phyloP scores from a whole-genome alignment of 805 yeast species.

The Naumovozyma baii region DNA sequence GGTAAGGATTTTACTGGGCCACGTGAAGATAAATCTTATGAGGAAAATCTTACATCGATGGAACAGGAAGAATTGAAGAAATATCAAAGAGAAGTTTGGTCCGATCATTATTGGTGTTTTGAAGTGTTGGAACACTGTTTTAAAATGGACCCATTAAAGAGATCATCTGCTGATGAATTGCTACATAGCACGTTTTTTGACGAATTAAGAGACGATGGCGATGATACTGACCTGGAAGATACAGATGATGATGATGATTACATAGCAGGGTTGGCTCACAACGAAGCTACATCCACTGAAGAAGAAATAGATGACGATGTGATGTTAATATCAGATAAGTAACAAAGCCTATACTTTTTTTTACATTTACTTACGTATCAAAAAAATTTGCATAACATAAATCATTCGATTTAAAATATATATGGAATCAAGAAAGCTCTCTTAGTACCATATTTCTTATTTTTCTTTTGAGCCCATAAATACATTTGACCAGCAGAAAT shows the following conservation, averaged over 20 bases:
- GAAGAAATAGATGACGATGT: constrained; percentile 20
- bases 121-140: constrained; percentile 50
- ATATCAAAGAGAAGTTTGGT: constrained; percentile 29
- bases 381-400: not conserved
- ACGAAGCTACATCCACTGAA: constrained; percentile 14
- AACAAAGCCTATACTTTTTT: constrained; percentile 1
- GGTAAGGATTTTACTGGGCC: constrained; percentile 26
- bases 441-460: constrained; percentile 65
- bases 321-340: constrained; percentile 15
- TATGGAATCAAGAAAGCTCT: constrained; percentile 77
- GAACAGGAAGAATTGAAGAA: constrained; percentile 19
- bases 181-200: constrained; percentile 51
- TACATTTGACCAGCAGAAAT: constrained; percentile 80
- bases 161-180: constrained; percentile 50
- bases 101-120: constrained; percentile 36
- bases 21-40: constrained; percentile 11
- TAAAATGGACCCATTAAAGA: constrained; percentile 45
- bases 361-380: no score
- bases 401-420: constrained; percentile 36
- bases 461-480: constrained; percentile 85
- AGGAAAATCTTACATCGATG: constrained; percentile 5
- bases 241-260: constrained; percentile 25
- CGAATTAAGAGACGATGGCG: constrained; percentile 28
- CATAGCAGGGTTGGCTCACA: constrained; percentile 22
- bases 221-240: constrained; percentile 12